Evolutionary conservation across 108 stramenopile species (phyloP).

Genomic region (Nitzschia sp.): DNA sequence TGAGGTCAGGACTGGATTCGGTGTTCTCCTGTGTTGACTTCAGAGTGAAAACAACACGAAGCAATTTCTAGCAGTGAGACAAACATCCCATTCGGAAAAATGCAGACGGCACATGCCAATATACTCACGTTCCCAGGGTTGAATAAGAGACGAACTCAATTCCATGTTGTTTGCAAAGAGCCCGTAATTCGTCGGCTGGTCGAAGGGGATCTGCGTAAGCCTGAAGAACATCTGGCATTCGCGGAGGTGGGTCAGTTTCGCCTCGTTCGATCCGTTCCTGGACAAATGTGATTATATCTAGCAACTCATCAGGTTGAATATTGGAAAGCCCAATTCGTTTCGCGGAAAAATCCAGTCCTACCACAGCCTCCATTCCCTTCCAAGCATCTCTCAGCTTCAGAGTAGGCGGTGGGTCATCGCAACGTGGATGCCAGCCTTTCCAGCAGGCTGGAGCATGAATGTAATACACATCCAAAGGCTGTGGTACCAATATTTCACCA

Average conservation of each 20-base stretch:
- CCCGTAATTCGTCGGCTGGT: slow-evolving; percentile 38
- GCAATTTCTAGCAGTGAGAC: background rate
- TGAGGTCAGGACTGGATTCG: slow-evolving; percentile 42
- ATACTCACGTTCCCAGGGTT: slow-evolving; percentile 38
- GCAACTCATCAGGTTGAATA: slow-evolving; percentile 33
- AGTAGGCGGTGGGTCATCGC: slow-evolving; percentile 38
- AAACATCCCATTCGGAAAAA: background rate
- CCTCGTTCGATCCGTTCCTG: slow-evolving; percentile 23
- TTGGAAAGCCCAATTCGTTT: slow-evolving; percentile 55
- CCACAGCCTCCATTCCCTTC: slow-evolving; percentile 55
- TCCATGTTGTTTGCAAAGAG: slow-evolving; percentile 40
- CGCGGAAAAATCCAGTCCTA: slow-evolving; percentile 39
- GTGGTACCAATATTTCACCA: background rate
- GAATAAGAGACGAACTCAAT: slow-evolving; percentile 66
- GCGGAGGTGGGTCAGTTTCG: slow-evolving; percentile 32
- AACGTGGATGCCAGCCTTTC: slow-evolving; percentile 58
- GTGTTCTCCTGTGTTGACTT: slow-evolving; percentile 12
- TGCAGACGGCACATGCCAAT: background rate
- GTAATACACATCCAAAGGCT: slow-evolving; percentile 50
- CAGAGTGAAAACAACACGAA: background rate
- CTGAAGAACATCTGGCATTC: slow-evolving; percentile 59
- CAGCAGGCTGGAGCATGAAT: slow-evolving; percentile 52
- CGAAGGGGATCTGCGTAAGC: slow-evolving; percentile 46
- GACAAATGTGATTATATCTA: slow-evolving; percentile 42
- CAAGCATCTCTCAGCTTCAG: slow-evolving; percentile 40